Evolutionary conservation across 495 filamentous ascomycete genomes (phyloP), one percentile per base, ranked within the genome.

Genomic region (Astrothelium subdiscretum): DNA sequence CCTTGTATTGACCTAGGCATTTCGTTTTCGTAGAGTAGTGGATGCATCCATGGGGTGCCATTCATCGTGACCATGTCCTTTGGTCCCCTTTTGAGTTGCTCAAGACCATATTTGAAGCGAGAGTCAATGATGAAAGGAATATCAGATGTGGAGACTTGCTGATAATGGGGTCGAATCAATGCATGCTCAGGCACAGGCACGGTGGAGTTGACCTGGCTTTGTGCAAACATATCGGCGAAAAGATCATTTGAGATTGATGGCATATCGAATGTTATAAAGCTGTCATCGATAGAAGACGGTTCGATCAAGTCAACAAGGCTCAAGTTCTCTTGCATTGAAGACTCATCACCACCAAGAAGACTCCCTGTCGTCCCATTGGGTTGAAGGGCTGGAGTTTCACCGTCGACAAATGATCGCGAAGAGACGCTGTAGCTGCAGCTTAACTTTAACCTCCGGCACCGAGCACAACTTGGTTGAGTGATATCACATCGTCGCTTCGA

Each of bases 1-100:
- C 80, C 80, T 70, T 82, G 75, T 66, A 83, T 74, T 2, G 63
- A 71, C 22, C 66, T 63, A 0, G 80, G 80, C 78, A 82, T 80
- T 6, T 68, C 58, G 18, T 74, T 70, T 42, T 70, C 66, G 61
- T 82, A 82, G 0, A 83, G 68, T 15, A 72, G 66, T 1, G 68
- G 72, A 64, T 83, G 79, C 60, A 72, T 74, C 79, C 79, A 83
- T 0, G 76, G 76, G 0, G 77, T 81, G 59, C 72, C 71, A 44
- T 74, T 79, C 66, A 79, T 71, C 2, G 71, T 60, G 1, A 81
- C 77, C 76, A 82, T 79, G 64, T 70, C 78, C 31, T 67, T 70
- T 0, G 79, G 78, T 12, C 76, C 70, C 3, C 70, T 63, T 31
- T 73, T 73, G 5, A 80, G 67, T 15, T 65, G 64, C 59, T 77